Base-by-base conservation (phyloP, 352 stramenopile genomes). In the Peronospora destructor region DNA sequence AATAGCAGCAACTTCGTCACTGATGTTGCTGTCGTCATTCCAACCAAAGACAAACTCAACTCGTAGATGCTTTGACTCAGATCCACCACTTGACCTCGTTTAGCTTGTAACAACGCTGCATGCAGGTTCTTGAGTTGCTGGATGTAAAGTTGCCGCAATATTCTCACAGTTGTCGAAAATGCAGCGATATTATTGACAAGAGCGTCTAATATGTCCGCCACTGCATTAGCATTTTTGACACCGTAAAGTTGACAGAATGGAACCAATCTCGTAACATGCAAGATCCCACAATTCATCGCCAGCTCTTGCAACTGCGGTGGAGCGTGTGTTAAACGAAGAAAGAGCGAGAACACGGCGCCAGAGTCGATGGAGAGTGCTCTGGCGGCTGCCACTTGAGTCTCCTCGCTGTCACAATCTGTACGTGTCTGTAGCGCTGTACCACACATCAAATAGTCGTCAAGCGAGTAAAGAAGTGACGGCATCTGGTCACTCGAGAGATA, bases 231-330 rank as follows among this genome's bases (percentile, higher is more conserved):
- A 30, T 77, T 83, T 38, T 60, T 71, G 17, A 54, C 59, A 13
- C 62, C 59, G 42, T 66, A 80, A 5, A 89, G 35, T 46, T 85
- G 71, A 51, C 78, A 87, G 49, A 87, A 85, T 6, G 76, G 71
- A 2, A 54, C 57, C 14, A 90, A n/a, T 13, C 74, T 53, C 41
- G 75, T 68, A 21, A 81, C 51, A 30, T 85, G 76, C n/a, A 87
- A 49, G 35, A 70, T 9, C 0, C 45, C 61, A 9, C 39, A 42
- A 21, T 47, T 25, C 4, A 28, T 12, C 32, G 69, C 53, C 16
- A 67, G 48, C 10, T 48, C 26, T 7, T 67, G 14, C 19, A 79
- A 60, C 23, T 53, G 19, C 1, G 49, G 25, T 0, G 46, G 36
- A 3, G 14, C 38, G 8, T 55, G 40, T 14, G 39, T 28, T 17